Conservation (phyloP, 2,329 filamentous ascomycete species). For the Exophiala aquamarina region DNA sequence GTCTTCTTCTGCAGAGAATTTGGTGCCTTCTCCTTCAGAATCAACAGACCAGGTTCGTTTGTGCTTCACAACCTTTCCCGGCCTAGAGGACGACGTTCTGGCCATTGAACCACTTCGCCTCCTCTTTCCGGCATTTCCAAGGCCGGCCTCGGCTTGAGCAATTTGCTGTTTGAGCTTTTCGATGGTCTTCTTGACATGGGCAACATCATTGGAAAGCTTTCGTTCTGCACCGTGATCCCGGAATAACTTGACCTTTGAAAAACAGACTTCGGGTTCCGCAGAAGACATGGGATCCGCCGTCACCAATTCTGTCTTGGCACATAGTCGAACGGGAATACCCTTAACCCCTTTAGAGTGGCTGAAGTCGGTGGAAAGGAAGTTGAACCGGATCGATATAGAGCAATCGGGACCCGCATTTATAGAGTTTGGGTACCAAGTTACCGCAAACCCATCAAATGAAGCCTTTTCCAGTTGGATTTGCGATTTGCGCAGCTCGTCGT, state of each 20-base stretch:
- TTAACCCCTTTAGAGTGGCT: conserved; percentile 99
- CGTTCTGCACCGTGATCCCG: conserved; percentile 93
- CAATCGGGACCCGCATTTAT: conserved; percentile 69
- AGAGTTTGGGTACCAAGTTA: conserved; percentile 77
- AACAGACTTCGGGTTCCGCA: conserved; percentile 70
- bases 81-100: conserved; percentile 49
- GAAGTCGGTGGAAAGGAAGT: conserved; percentile 97
- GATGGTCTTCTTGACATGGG: conserved; percentile 93
- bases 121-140: conserved; percentile 60
- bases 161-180: conserved; percentile 96
- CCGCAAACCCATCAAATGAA: conserved; percentile 91
- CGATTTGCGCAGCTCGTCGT: conserved; percentile 56
- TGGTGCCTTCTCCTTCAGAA: conserved; percentile 54
- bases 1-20: conserved; percentile 40
- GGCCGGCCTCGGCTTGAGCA: conserved; percentile 65
- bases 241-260: conserved; percentile 96
- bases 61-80: conserved; percentile 84
- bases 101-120: conserved; percentile 58
- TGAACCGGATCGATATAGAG: conserved; percentile 89
- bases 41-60: conserved; percentile 96
- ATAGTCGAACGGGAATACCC: conserved; percentile 89
- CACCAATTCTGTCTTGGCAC: conserved; percentile 79
- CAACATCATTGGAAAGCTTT: conserved; percentile 90
- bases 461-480: conserved; percentile 70
- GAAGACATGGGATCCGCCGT: conserved; percentile 44